These are phyloP conservation scores for Elsinoe australis DNA, from an alignment of 2,329 filamentous ascomycete genomes.

Conservation along the genomic window DNA sequence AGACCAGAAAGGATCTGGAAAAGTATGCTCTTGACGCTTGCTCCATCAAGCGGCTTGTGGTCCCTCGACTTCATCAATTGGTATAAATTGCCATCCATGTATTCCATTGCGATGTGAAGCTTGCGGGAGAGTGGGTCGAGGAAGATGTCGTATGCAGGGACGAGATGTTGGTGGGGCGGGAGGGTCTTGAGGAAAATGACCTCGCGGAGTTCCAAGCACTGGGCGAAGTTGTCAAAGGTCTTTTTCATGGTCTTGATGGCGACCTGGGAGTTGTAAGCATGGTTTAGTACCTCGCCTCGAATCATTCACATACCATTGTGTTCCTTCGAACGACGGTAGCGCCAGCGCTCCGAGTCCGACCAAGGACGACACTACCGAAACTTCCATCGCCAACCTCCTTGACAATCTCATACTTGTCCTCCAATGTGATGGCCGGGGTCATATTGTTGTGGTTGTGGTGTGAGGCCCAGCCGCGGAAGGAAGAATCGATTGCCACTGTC, in stretches of 20 bases:
- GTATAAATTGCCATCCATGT: slow-evolving; percentile 98
- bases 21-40: slow-evolving; percentile 92
- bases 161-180: slow-evolving; percentile 79
- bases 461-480: slow-evolving; percentile 54
- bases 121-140: slow-evolving; percentile 93
- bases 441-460: slow-evolving; percentile 27
- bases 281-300: background rate
- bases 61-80: slow-evolving; percentile 98
- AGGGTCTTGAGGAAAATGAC: slow-evolving; percentile 92
- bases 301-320: slow-evolving; percentile 65
- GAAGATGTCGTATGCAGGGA: slow-evolving; percentile 97
- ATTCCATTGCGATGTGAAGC: slow-evolving; percentile 97
- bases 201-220: slow-evolving; percentile 88
- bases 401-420: slow-evolving; percentile 92
- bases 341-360: slow-evolving; percentile 83
- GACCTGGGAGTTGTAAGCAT: slow-evolving; percentile 51
- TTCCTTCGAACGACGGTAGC: slow-evolving; percentile 81
- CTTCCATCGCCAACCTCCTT: slow-evolving; percentile 99
- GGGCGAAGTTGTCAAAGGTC: slow-evolving; percentile 84
- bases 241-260: slow-evolving; percentile 99
- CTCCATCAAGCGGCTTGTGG: slow-evolving; percentile 83
- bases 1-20: slow-evolving; percentile 95
- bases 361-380: slow-evolving; percentile 91
- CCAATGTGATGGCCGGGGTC: slow-evolving; percentile 52
- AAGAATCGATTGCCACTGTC: slow-evolving; percentile 63